These are phyloP conservation scores for Solanum bulbocastanum DNA, from an alignment of 257 asterid genomes.

Conservation along the genomic window DNA sequence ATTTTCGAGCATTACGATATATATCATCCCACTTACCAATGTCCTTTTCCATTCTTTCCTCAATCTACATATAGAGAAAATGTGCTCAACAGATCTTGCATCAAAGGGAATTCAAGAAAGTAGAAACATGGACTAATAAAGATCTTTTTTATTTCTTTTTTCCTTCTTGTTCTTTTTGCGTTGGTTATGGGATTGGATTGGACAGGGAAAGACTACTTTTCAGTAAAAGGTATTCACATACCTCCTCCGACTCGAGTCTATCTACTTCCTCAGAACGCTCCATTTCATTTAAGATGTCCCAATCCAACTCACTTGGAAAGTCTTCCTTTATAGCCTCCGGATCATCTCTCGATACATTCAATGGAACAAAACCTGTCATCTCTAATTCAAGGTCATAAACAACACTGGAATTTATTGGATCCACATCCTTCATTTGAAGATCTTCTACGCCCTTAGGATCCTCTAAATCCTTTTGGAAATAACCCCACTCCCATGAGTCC, in stretches of 20 bases:
- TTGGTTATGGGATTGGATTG: neutral
- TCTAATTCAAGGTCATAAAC: conserved; percentile 66
- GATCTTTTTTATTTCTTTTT: neutral
- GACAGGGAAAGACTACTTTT: neutral
- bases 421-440: conserved; percentile 21
- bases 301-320: conserved; percentile 55
- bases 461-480: conserved; percentile 44
- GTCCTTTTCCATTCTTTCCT: conserved; percentile 83
- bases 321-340: conserved; percentile 34
- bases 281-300: conserved; percentile 70
- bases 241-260: conserved; percentile 83
- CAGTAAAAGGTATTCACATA: conserved; percentile 17
- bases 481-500: conserved; percentile 72
- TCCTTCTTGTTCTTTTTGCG: neutral
- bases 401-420: conserved; percentile 38
- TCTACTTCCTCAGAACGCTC: conserved; percentile 87
- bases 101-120: conserved; percentile 1
- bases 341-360: conserved; percentile 29
- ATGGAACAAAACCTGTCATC: conserved; percentile 20
- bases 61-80: conserved; percentile 48
- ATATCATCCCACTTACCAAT: conserved; percentile 89
- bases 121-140: neutral
- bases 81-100: conserved; percentile 6
- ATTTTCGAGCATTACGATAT: conserved; percentile 84
- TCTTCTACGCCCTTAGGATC: conserved; percentile 21